Evolutionary conservation across 202 grass and related monocot genomes (phyloP).

Genomic region (Thinopyrum obtusiflorum): DNA sequence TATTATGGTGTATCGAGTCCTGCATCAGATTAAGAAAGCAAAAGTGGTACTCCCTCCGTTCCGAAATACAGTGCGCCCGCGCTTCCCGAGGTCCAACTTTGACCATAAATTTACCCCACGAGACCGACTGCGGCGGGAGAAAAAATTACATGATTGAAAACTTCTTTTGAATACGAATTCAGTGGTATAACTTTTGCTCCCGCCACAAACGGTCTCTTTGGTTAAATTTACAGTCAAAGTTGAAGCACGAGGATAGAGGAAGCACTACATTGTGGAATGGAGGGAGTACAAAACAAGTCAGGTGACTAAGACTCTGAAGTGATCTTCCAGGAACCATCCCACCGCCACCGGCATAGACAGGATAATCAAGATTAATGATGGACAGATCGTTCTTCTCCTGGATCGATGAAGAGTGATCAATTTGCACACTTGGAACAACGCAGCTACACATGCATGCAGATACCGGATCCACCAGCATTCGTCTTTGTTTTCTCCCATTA

Average conservation of each 20-base stretch:
- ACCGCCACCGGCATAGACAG: neutral
- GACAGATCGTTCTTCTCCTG: conserved; percentile 6
- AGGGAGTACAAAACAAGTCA: neutral
- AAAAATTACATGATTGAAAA: too few relatives aligned
- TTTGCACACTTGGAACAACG: conserved; percentile 30
- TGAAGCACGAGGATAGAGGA: too few relatives aligned
- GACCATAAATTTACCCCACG: too few relatives aligned
- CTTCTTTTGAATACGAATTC: too few relatives aligned
- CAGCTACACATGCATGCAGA: conserved; percentile 33
- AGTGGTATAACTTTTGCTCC: too few relatives aligned
- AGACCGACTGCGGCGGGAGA: too few relatives aligned
- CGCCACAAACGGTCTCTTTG: too few relatives aligned
- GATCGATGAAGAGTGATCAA: conserved; percentile 26
- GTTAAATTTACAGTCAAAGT: too few relatives aligned
- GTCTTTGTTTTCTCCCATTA: conserved; percentile 40
- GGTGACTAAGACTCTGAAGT: neutral
- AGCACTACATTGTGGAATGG: too few relatives aligned
- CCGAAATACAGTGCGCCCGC: too few relatives aligned
- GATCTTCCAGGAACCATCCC: conserved; percentile 28
- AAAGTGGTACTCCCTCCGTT: neutral
- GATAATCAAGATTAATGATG: neutral
- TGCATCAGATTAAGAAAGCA: conserved; percentile 2
- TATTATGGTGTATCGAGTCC: neutral
- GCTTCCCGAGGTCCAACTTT: too few relatives aligned
- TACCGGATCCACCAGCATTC: conserved; percentile 4